Percentiles rank a stretch among this genome's conserved stretches.
These are phyloP conservation scores for Trametes coccinea DNA, from an alignment of 768 basidiomycete species.

Conservation along the genomic window DNA sequence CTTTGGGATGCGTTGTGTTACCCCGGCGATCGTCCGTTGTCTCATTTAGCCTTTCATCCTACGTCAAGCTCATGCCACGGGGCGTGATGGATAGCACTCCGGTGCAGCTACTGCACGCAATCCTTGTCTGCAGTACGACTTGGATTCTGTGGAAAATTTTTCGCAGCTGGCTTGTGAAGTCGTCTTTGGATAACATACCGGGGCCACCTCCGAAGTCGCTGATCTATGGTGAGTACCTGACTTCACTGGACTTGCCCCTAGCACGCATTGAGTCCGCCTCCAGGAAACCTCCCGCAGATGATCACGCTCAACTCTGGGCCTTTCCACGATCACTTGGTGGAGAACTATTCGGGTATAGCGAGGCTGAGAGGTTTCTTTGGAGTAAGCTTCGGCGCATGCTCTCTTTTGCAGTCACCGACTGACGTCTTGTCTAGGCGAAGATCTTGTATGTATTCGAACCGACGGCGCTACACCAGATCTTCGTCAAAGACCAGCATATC, in stretches of 20 bases:
- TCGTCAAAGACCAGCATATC: slow-evolving; percentile 24
- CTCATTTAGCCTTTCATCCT: no score
- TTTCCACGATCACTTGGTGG: background rate
- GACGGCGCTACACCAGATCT: slow-evolving; percentile 20
- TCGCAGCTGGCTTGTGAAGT: no score
- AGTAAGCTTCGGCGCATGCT: background rate
- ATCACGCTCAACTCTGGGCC: background rate
- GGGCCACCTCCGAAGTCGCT: slow-evolving; percentile 18
- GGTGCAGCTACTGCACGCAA: background rate
- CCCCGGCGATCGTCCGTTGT: no score
- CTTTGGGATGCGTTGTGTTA: no score
- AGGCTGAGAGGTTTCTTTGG: background rate
- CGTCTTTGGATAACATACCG: slow-evolving; percentile 15
- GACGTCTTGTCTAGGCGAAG: background rate
- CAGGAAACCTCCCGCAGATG: background rate
- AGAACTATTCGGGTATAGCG: background rate
- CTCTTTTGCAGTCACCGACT: background rate
- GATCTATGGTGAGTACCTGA: slow-evolving; percentile 5
- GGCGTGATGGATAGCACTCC: no score
- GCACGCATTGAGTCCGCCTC: background rate
- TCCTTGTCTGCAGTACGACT: background rate
- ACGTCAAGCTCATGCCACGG: no score
- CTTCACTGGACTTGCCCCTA: no score
- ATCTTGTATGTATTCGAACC: background rate
- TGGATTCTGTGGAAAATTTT: background rate